phyloP scores from a whole-genome alignment of 2,329 filamentous ascomycete species.

The Microcera coccophila region DNA sequence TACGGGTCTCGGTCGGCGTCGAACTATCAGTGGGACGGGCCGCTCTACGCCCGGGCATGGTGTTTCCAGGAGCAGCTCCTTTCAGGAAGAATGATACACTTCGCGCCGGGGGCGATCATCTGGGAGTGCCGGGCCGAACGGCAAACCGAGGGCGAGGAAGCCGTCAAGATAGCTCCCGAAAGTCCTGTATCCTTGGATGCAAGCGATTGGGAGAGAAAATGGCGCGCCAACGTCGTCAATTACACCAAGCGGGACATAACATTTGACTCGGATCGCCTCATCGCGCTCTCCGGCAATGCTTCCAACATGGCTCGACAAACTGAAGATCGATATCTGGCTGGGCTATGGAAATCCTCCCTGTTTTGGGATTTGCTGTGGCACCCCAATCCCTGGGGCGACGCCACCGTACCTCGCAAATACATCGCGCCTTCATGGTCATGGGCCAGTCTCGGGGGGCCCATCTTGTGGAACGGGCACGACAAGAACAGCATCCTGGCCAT shows the following conservation, averaged over 20 bases:
- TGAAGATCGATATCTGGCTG: constrained; percentile 1
- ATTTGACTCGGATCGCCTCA: constrained; percentile 2
- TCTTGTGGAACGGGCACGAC: constrained; percentile 1
- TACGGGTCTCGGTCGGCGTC: neutral
- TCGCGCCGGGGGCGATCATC: constrained; percentile 1
- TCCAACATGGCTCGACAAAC: neutral
- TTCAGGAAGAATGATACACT: constrained; percentile 2
- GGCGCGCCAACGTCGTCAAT: constrained; percentile 1
- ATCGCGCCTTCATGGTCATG: constrained; percentile 4
- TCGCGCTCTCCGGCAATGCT: constrained; percentile 2
- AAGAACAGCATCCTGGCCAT: neutral
- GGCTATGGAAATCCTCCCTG: constrained; percentile 3
- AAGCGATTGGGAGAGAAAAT: neutral
- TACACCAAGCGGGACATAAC: constrained; percentile 3
- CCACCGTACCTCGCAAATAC: neutral
- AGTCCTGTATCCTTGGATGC: neutral
- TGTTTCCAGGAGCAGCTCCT: constrained; percentile 6
- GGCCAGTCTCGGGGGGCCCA: constrained; percentile 1
- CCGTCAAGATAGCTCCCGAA: neutral
- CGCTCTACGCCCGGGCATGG: constrained; percentile 4
- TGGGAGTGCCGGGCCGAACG: constrained; percentile 1
- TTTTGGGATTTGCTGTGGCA: constrained; percentile 6
- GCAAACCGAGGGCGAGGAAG: constrained; percentile 1
- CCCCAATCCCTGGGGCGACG: neutral
- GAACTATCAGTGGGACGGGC: constrained; percentile 3